Conservation (phyloP, 2,329 filamentous ascomycete species). For the Bisporella sp. region DNA sequence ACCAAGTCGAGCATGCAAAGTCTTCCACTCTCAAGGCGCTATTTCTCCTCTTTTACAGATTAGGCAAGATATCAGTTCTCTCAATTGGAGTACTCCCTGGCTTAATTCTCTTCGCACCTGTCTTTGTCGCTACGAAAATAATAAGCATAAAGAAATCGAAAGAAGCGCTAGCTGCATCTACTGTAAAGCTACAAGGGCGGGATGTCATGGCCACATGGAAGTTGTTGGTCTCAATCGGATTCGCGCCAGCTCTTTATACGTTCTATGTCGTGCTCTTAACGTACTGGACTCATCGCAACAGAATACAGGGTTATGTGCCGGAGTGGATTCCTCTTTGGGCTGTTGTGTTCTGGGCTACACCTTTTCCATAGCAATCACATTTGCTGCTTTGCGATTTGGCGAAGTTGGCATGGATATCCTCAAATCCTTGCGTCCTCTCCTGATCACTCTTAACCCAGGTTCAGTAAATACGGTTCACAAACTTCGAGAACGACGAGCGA, state of each 20-base stretch:
- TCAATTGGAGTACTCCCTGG: constrained; percentile 79
- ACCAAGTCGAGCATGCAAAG: constrained; percentile 13
- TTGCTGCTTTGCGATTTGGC: constrained; percentile 87
- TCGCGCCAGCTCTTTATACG: constrained; percentile 76
- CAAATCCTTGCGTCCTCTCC: constrained; percentile 84
- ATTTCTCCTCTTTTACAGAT: constrained; percentile 72
- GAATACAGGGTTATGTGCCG: constrained; percentile 76
- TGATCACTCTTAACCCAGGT: constrained; percentile 77
- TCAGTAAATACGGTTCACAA: constrained; percentile 79
- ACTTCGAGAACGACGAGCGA: constrained; percentile 63
- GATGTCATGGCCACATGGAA: constrained; percentile 96
- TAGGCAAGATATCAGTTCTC: constrained; percentile 69
- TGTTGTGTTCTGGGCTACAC: constrained; percentile 69
- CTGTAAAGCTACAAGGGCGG: constrained; percentile 79
- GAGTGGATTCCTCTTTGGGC: constrained; percentile 73
- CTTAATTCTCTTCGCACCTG: constrained; percentile 75
- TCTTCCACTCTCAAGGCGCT: constrained; percentile 53
- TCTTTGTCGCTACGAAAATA: constrained; percentile 76
- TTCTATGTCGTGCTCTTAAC: constrained; percentile 71
- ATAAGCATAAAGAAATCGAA: constrained; percentile 68
- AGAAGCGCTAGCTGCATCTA: constrained; percentile 76
- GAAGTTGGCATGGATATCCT: constrained; percentile 99
- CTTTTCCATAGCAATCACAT: constrained; percentile 82
- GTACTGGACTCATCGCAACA: constrained; percentile 72
- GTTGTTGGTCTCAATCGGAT: constrained; percentile 68